phyloP scores from a whole-genome alignment of 108 stramenopile genomes.

The Nannochloropsis gaditana region DNA sequence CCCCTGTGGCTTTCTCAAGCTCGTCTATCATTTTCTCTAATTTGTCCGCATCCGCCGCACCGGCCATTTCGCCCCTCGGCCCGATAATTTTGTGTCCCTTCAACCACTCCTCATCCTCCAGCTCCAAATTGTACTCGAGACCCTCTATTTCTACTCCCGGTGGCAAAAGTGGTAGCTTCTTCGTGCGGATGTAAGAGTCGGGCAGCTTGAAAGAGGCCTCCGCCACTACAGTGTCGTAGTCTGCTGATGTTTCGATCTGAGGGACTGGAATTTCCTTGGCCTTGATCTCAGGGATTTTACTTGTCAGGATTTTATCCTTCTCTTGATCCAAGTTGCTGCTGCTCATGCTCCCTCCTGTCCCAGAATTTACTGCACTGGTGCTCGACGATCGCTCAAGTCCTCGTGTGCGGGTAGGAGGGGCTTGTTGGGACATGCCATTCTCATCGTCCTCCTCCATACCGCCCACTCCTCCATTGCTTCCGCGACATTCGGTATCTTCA shows the following conservation, averaged over 20 bases:
- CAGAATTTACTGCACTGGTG: neutral
- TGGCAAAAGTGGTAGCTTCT: neutral
- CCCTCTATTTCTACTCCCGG: neutral
- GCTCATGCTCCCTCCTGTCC: too few species aligned
- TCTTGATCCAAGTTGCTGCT: too few species aligned
- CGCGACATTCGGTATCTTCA: slow-evolving; percentile 8
- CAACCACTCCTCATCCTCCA: slow-evolving; percentile 26
- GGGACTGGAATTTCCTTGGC: slow-evolving; percentile 16
- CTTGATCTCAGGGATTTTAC: neutral
- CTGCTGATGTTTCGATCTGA: neutral
- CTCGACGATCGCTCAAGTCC: neutral
- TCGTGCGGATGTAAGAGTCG: neutral
- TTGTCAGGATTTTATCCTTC: too few species aligned
- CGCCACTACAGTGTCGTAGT: neutral
- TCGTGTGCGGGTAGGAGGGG: neutral
- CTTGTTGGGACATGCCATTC: neutral
- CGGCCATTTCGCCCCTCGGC: neutral
- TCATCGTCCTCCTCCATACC: neutral
- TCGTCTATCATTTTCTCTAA: neutral
- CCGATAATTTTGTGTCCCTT: neutral
- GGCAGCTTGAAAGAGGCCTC: neutral
- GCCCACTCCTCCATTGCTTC: neutral
- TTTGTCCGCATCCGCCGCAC: neutral
- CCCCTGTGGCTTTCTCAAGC: slow-evolving; percentile 1
- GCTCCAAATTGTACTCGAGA: neutral